A percentile compares a stretch with the other conserved stretches of the same genome.
phyloP scores from a whole-genome alignment of 164 flowering plant genomes.

The Platanus orientalis region DNA sequence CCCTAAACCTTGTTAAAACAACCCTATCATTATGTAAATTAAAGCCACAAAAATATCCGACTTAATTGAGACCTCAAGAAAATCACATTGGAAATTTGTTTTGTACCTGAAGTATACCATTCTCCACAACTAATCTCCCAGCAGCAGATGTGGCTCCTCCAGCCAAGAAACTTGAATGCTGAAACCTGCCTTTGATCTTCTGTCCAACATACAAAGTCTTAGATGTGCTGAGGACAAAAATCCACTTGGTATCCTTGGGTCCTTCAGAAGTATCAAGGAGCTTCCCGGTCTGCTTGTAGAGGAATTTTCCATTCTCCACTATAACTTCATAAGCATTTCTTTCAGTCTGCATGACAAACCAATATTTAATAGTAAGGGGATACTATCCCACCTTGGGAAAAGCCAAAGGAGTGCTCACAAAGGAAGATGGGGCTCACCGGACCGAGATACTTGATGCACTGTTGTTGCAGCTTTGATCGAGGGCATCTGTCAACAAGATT shows the following conservation, averaged over 20 bases:
- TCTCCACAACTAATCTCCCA: conserved; percentile 67
- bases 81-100: neutral
- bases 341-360: conserved; percentile 48
- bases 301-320: conserved; percentile 55
- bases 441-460: conserved; percentile 94
- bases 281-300: conserved; percentile 49
- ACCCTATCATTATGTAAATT: neutral
- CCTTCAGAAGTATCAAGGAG: conserved; percentile 59
- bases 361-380: neutral
- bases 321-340: conserved; percentile 68
- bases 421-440: conserved; percentile 49
- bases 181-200: conserved; percentile 85
- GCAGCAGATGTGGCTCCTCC: conserved; percentile 97
- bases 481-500: conserved; percentile 62
- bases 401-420: neutral
- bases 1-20: neutral
- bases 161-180: conserved; percentile 96
- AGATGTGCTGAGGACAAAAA: conserved; percentile 87
- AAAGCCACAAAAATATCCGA: neutral
- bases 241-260: conserved; percentile 73
- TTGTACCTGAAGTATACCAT: conserved; percentile 72
- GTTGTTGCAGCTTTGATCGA: conserved; percentile 73
- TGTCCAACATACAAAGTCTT: conserved; percentile 67
- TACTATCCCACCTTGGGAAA: neutral
- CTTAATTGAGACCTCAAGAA: neutral